Evolutionary conservation across 2,329 filamentous ascomycete genomes (phyloP), one percentile per base, ranked within the genome.

Genomic region (Phoma sp.): DNA sequence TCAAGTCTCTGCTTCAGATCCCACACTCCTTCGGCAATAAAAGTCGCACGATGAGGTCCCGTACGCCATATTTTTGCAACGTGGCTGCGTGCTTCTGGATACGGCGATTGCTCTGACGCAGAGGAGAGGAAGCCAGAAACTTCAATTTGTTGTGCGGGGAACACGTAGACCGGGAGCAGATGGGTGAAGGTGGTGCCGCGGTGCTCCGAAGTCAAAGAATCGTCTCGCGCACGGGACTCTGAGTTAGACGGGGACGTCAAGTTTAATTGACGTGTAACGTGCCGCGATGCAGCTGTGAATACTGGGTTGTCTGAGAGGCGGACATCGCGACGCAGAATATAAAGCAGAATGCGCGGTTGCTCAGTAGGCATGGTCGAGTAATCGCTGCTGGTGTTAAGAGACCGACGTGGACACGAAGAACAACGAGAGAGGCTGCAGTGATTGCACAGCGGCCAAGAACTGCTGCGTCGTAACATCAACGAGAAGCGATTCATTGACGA

Each of bases 301-400:
- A 92, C 81, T 0, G 89, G 89, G 66, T 93, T 93, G 74, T 93
- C 90, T 23, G 84, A 80, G 21, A 90, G 79, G 56, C 91, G 87
- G 17, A 92, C 79, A 69, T 93, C 91, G 61, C 87, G 85, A 37
- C 90, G 85, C 29, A 93, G 74, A 18, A 93, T 72, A 67, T 92
- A 92, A 49, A 93, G 79, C 45, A 92, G 77, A 20, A 90, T 79
- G 36, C 75, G 77, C 17, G 69, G 64, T 32, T 57, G 56, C 15
- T 57, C 46, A 46, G 42, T 54, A 6, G 63, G 42, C 67, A 71
- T 71, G 46, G 26, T 62, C 43, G 58, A 33, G 47, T 54, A 38
- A 18, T 61, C 45, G 25, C 57, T 52, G 51, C 50, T 56, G 26
- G 52, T 46, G 48, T 47, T 46, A 37, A 59, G 52, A n/a, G 53